Base-by-base conservation (phyloP, 352 stramenopile genomes). In the Phytophthora sansomeana region DNA sequence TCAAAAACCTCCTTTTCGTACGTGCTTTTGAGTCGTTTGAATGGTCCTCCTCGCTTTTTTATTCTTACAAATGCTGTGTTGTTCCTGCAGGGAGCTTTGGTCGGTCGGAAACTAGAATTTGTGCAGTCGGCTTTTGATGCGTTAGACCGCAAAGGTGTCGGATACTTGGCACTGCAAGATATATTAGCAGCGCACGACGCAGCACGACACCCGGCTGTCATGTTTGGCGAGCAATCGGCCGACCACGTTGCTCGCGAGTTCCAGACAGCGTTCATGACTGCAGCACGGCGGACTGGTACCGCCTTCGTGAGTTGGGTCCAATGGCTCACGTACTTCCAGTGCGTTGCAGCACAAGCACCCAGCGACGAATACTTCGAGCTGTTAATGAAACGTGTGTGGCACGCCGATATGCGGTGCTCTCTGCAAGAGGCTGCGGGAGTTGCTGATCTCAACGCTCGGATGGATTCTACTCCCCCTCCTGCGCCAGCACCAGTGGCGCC, bases 301-400 rank as follows among this genome's bases (percentile, higher is more conserved):
- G 58, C 75, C 5, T 90, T 91, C 11, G 80, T 93, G 41, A 93
- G 88, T 52, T 73, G 86, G 46, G 76, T 76, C 39, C 85, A 93
- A 53, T 93, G 85, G 85, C 76, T 90, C 58, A 82, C 69, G 28
- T 93, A 87, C 58, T 92, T 91, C 58, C 85, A 92, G 66, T 93
- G 81, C 63, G 65, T 89, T 14, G 82, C 79, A 29, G 83, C 75
- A n/a, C 72, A 89, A 60, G 71, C 81, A 13, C 83, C 81, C 6
- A 93, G 79, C 36, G 79, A 92, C 21, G 85, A 93, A 58, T 91
- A 87, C 73, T 93, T 91, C 62, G 85, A 93, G 33, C 50, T 93
- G 10, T 55, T 93, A 24, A 72, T 93, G 55, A 88, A 84, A 43
- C 82, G 85, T 29, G 85, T 90, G 17, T 93, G 85, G 85, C 81